These are phyloP conservation scores for Hortiboletus campestris DNA, from an alignment of 768 basidiomycete genomes.

Conservation along the genomic window DNA sequence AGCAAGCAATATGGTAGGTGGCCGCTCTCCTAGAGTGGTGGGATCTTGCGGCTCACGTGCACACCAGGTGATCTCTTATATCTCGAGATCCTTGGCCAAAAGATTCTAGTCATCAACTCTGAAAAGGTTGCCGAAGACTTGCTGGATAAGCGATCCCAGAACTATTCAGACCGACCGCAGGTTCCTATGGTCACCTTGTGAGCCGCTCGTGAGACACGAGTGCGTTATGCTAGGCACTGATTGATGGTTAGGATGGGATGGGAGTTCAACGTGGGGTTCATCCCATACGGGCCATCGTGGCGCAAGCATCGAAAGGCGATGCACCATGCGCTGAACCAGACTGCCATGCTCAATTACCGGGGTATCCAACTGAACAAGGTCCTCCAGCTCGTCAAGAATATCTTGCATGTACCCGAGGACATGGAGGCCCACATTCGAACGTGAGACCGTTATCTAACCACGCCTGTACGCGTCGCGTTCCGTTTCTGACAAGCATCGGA, in stretches of 20 bases:
- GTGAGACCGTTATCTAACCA: background rate
- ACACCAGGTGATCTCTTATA: conserved; percentile 24
- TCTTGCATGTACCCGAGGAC: conserved; percentile 29
- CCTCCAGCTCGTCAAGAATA: conserved; percentile 29
- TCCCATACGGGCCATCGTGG: conserved; percentile 39
- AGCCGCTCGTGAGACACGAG: background rate
- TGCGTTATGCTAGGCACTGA: background rate
- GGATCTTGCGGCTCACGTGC: background rate
- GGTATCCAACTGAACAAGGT: conserved; percentile 33
- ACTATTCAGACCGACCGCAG: conserved; percentile 28
- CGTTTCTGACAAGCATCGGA: background rate
- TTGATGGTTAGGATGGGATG: conserved; percentile 32
- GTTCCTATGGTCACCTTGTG: conserved; percentile 24
- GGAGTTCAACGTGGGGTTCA: conserved; percentile 37
- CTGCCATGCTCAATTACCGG: conserved; percentile 28
- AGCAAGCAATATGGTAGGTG: conserved; percentile 39
- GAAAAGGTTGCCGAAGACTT: conserved; percentile 26
- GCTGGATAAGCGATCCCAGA: conserved; percentile 29
- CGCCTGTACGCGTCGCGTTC: background rate
- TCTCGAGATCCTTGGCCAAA: conserved; percentile 26
- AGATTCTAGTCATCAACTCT: conserved; percentile 24
- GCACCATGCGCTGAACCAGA: conserved; percentile 37
- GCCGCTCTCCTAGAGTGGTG: background rate
- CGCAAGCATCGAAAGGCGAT: conserved; percentile 36
- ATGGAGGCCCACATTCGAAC: conserved; percentile 25